Evolutionary conservation across 1,284 basidiomycete genomes (phyloP), one percentile per base, ranked within the genome.

Genomic region (Ustilago esculenta): DNA sequence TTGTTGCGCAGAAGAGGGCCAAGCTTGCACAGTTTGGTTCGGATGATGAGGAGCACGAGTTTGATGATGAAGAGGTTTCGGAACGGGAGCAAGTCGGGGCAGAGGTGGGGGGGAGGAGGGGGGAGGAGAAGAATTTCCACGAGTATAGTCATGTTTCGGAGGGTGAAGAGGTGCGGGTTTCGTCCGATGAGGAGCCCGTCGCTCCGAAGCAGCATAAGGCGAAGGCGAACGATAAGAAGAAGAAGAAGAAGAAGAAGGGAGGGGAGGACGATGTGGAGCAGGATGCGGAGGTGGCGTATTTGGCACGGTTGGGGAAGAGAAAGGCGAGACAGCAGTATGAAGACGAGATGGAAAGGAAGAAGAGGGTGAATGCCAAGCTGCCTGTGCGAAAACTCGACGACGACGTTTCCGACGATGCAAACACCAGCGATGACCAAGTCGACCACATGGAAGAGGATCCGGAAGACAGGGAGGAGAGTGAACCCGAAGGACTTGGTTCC

Each of bases 21-120:
- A 36, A 88, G 89, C 63, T 87, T 89, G 33, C 92, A 93, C 77
- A 91, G 85, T 94, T 30, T 82, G 33, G 33, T 4, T 47, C 25
- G 7, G 53, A 58, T 11, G 58, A 52, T 4, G 66, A 66, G n/a
- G 54, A 60, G 5, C 52, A 69, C 21, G 54, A 60, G 10, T 17
- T 40, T 41, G 40, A 41, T 35, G 53, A 69, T 11, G 35, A 58
- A 5, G 42, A 89, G 89, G 36, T 46, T 14, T 30, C 88, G 89
- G 67, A 29, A 29, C 32, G 39, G 33, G 47, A 59, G 21, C 61
- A 59, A 14, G 35, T 36, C 5, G 54, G 64, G 12, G 57, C 42
- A 2, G 46, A 44, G 10, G 39, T 53, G 39, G 32, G 27, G 34
- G 20, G 14, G 32, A 27, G 17, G 29, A 36, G 23, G 12, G 50